These are phyloP conservation scores for Parasitella parasitica DNA, from an alignment of 371 early-diverging fungal genomes.

Conservation along the genomic window DNA sequence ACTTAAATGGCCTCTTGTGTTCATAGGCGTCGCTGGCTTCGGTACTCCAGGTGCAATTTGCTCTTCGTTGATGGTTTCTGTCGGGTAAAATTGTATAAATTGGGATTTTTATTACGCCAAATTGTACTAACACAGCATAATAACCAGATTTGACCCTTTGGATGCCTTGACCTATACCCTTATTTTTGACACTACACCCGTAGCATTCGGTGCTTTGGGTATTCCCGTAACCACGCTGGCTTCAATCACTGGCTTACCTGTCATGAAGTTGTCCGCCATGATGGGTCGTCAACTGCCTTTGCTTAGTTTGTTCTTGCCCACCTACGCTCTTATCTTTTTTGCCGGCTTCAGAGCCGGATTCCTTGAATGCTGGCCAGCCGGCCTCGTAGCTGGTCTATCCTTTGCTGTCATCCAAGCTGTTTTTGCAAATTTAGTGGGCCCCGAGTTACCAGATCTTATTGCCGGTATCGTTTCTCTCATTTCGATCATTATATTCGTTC, in stretches of 20 bases:
- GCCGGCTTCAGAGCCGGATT: slow-evolving; percentile 46
- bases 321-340: slow-evolving; percentile 40
- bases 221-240: slow-evolving; percentile 51
- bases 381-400: slow-evolving; percentile 42
- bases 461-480: slow-evolving; percentile 46
- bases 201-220: slow-evolving; percentile 49
- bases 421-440: slow-evolving; percentile 48
- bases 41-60: slow-evolving; percentile 57
- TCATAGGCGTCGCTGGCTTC: slow-evolving; percentile 47
- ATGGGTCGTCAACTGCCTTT: slow-evolving; percentile 51
- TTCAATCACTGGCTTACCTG: slow-evolving; percentile 40
- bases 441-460: slow-evolving; percentile 51
- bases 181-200: slow-evolving; percentile 48
- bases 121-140: neutral
- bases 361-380: slow-evolving; percentile 50
- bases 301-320: slow-evolving; percentile 42
- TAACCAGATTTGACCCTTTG: slow-evolving; percentile 37
- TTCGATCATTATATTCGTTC: slow-evolving; percentile 38
- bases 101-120: neutral
- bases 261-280: slow-evolving; percentile 43
- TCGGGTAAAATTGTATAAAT: slow-evolving; percentile 32
- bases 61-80: slow-evolving; percentile 48
- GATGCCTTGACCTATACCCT: slow-evolving; percentile 46
- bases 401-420: slow-evolving; percentile 46
- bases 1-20: neutral